Evolutionary conservation across 23 red algal species (phyloP).

Genomic region (Gracilaria domingensis): DNA sequence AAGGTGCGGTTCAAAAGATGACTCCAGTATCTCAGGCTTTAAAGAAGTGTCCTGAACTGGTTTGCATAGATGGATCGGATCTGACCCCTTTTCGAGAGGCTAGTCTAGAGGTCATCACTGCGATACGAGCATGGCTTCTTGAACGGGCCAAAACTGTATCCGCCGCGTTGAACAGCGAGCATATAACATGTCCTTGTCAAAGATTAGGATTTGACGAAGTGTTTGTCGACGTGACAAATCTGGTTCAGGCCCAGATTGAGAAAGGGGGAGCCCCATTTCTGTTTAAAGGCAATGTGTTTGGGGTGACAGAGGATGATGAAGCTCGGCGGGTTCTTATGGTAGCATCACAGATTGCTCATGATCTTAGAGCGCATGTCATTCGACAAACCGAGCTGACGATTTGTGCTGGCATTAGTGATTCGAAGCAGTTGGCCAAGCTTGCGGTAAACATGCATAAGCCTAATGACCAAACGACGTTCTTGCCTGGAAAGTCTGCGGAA

Average conservation of each 20-base stretch:
- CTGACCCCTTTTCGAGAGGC: conserved; percentile 66
- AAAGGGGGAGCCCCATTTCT: conserved; percentile 42
- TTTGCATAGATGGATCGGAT: conserved; percentile 67
- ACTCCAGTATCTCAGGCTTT: conserved; percentile 59
- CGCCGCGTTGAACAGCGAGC: neutral
- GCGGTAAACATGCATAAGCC: conserved; percentile 66
- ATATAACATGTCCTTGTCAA: conserved; percentile 20
- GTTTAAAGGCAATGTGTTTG: conserved; percentile 65
- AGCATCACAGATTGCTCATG: conserved; percentile 43
- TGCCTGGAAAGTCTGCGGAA: conserved; percentile 40
- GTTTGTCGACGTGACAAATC: conserved; percentile 52
- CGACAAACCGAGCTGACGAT: conserved; percentile 40
- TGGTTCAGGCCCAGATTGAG: conserved; percentile 13
- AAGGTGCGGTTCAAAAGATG: conserved; percentile 73
- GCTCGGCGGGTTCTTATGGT: conserved; percentile 56
- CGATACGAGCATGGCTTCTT: conserved; percentile 36
- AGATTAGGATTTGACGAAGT: conserved; percentile 70
- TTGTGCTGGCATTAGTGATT: conserved; percentile 50
- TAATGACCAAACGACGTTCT: conserved; percentile 64
- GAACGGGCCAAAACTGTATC: conserved; percentile 2
- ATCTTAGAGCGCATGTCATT: conserved; percentile 31
- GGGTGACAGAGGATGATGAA: conserved; percentile 27
- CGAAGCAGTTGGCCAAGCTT: conserved; percentile 59
- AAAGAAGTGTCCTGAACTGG: conserved; percentile 44
- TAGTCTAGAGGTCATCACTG: conserved; percentile 48